Conservation (phyloP, 2,329 filamentous ascomycete species). For the Exophiala sideris region DNA sequence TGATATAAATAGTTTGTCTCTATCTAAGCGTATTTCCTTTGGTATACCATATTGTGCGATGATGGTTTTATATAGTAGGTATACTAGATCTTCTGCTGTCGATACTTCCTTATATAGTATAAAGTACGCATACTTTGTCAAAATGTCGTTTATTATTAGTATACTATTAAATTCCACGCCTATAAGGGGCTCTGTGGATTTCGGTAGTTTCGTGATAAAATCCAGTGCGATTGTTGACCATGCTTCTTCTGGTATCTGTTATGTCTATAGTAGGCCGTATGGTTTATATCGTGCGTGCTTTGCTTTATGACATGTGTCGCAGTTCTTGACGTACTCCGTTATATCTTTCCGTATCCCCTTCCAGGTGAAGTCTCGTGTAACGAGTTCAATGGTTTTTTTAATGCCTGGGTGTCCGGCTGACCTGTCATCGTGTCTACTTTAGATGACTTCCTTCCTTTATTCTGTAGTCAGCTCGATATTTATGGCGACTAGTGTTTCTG, state of each 20-base stretch:
- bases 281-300: constrained; percentile 11
- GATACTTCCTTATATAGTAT: not conserved
- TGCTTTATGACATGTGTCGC: constrained; percentile 1
- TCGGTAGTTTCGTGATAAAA: constrained; percentile 7
- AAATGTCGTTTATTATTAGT: not conserved
- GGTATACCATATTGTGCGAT: not conserved
- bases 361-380: constrained; percentile 8
- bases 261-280: not conserved
- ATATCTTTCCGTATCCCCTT: constrained; percentile 9
- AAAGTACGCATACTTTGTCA: not conserved
- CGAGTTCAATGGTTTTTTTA: constrained; percentile 16
- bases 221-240: not conserved
- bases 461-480: not conserved
- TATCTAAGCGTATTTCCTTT: not conserved
- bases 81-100: not conserved
- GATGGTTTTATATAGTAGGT: not conserved
- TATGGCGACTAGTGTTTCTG: not conserved
- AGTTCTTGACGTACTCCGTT: constrained; percentile 12
- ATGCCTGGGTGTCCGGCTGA: constrained; percentile 4
- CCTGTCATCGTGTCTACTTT: not conserved
- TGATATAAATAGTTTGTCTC: not conserved
- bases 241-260: not conserved
- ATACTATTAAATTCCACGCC: not conserved
- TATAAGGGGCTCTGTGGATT: constrained; percentile 8
- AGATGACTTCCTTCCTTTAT: not conserved